These are phyloP conservation scores for Trametes maxima DNA, from an alignment of 768 basidiomycete genomes.

Conservation along the genomic window DNA sequence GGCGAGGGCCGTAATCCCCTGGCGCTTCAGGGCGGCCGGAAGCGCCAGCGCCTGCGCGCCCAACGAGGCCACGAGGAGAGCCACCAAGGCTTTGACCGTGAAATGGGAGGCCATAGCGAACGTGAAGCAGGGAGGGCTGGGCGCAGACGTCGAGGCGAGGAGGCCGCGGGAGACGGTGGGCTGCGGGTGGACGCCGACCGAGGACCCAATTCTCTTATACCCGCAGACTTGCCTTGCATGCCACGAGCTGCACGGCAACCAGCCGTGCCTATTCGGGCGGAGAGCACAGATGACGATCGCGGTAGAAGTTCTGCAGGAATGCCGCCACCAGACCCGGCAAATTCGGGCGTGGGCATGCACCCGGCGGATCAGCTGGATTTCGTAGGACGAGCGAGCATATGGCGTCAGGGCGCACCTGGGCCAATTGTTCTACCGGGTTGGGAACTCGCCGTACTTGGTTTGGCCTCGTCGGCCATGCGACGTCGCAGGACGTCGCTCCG, in stretches of 20 bases:
- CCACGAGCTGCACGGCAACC: neutral
- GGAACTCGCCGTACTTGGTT: neutral
- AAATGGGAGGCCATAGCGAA: neutral
- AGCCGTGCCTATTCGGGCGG: neutral
- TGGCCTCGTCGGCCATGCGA: neutral
- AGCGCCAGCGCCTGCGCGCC: conserved; percentile 1
- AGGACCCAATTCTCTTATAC: neutral
- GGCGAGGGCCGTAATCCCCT: conserved; percentile 28
- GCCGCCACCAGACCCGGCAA: neutral
- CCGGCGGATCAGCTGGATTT: conserved; percentile 10
- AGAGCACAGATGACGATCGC: neutral
- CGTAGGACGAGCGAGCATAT: neutral
- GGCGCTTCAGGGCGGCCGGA: conserved; percentile 11
- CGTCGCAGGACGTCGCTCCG: no score
- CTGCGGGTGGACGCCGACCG: neutral
- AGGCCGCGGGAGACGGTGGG: neutral
- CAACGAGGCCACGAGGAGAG: conserved; percentile 3
- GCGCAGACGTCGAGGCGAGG: neutral
- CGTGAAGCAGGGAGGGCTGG: neutral
- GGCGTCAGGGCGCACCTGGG: neutral
- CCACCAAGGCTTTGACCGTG: conserved; percentile 5
- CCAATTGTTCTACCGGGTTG: neutral
- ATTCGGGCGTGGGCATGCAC: conserved; percentile 1
- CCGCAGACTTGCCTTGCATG: neutral
- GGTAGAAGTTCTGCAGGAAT: neutral